These are phyloP conservation scores for Plasmodium vivax DNA, from an alignment of 169 alveolate genomes.

Conservation along the genomic window DNA sequence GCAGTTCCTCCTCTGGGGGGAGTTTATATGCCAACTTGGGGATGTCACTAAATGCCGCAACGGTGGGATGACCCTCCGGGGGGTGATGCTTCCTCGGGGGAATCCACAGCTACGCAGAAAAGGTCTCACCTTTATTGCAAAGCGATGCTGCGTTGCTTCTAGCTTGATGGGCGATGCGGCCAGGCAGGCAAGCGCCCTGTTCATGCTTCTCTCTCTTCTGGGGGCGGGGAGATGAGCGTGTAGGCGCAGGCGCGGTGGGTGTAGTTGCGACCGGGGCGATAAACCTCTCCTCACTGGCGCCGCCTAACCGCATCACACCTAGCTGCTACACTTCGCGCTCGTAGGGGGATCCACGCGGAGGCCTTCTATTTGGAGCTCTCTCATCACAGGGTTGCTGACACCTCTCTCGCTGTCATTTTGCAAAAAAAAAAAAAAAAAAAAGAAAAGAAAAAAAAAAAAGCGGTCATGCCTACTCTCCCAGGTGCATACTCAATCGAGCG, in stretches of 20 bases:
- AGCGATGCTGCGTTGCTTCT: not conserved
- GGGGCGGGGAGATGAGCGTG: not conserved
- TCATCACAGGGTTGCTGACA: not conserved
- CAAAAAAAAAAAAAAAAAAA: not conserved
- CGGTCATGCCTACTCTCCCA: not conserved
- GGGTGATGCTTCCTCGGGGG: not conserved
- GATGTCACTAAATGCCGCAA: not conserved
- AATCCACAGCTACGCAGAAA: not conserved
- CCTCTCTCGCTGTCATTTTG: not conserved
- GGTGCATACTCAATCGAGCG: not conserved
- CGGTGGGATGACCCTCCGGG: not conserved
- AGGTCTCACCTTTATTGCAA: not conserved
- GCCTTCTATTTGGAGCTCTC: not conserved
- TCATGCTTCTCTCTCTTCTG: conserved; percentile 22
- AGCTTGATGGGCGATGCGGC: not conserved
- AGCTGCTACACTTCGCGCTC: not conserved
- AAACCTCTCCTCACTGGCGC: not conserved
- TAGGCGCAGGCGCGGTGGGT: not conserved
- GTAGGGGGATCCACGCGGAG: not conserved
- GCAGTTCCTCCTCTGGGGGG: not conserved
- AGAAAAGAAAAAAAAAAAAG: not conserved
- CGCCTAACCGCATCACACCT: not conserved
- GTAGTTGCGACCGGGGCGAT: not conserved
- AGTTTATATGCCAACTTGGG: not conserved
- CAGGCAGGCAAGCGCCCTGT: conserved; percentile 2